These are phyloP conservation scores for Fraxinus ornus DNA, from an alignment of 305 asterid species.

Conservation along the genomic window DNA sequence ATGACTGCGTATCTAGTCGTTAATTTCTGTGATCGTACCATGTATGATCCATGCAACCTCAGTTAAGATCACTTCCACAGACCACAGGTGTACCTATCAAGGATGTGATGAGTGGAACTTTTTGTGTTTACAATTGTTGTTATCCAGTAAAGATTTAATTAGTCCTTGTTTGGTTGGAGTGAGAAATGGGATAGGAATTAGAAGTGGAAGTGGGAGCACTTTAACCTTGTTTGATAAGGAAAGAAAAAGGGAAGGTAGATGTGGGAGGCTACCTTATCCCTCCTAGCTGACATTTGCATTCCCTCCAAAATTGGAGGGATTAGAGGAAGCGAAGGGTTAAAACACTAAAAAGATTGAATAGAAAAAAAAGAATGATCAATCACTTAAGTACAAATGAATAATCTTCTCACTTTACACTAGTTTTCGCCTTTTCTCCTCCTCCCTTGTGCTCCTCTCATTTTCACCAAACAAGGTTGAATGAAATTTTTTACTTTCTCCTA, in stretches of 20 bases:
- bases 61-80: not conserved
- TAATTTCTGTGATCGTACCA: not conserved
- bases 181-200: not conserved
- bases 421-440: not conserved
- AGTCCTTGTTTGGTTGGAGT: not conserved
- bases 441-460: not conserved
- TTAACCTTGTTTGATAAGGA: not conserved
- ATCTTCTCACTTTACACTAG: not conserved
- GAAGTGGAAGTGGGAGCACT: not conserved
- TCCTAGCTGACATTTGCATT: not conserved
- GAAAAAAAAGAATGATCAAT: not conserved
- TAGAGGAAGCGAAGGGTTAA: not conserved
- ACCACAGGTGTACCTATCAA: not conserved
- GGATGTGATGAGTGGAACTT: not conserved
- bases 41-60: not conserved
- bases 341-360: not conserved
- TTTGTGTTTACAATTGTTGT: not conserved
- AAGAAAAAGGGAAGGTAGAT: not conserved
- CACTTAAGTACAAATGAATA: not conserved
- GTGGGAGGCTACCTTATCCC: not conserved
- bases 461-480: not conserved
- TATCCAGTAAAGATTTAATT: not conserved
- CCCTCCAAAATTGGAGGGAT: not conserved
- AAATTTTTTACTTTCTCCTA: not conserved
- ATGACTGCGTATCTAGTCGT: not conserved